Conservation (phyloP, 352 stramenopile species). For the Pilasporangium apinafurcum region DNA sequence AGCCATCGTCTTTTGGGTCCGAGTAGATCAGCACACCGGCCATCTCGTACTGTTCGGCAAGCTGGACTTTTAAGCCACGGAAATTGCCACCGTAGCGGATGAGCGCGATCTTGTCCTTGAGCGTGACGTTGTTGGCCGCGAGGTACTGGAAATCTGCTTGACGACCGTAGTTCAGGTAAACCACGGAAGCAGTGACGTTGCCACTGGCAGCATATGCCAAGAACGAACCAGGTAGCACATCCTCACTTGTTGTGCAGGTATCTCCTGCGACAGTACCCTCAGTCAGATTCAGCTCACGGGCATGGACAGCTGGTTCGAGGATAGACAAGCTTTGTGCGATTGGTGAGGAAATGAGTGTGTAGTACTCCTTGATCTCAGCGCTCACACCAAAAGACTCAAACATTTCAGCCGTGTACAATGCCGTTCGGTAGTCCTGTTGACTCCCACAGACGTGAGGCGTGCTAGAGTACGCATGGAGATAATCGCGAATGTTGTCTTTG, state of each 20-base stretch:
- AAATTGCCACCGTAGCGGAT: constrained; percentile 53
- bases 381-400: constrained; percentile 35
- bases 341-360: too few relatives aligned
- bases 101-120: constrained; percentile 59
- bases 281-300: constrained; percentile 46
- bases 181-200: constrained; percentile 49
- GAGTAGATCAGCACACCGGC: constrained; percentile 62
- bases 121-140: constrained; percentile 28
- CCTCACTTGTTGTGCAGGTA: constrained; percentile 43
- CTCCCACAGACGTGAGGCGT: constrained; percentile 7
- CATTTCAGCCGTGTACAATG: constrained; percentile 22
- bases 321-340: too few relatives aligned
- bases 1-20: constrained; percentile 70
- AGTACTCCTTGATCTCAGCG: constrained; percentile 4
- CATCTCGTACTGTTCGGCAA: constrained; percentile 50
- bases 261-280: constrained; percentile 52
- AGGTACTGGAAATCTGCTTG: constrained; percentile 76
- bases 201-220: constrained; percentile 59
- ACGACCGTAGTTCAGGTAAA: constrained; percentile 62
- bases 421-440: constrained; percentile 17
- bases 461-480: constrained; percentile 35
- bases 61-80: constrained; percentile 56
- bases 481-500: constrained; percentile 20
- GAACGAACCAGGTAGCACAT: constrained; percentile 44
- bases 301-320: constrained; percentile 26